Evolutionary conservation across 2,329 filamentous ascomycete genomes (phyloP).

Genomic region (Thielaviopsis musarum): DNA sequence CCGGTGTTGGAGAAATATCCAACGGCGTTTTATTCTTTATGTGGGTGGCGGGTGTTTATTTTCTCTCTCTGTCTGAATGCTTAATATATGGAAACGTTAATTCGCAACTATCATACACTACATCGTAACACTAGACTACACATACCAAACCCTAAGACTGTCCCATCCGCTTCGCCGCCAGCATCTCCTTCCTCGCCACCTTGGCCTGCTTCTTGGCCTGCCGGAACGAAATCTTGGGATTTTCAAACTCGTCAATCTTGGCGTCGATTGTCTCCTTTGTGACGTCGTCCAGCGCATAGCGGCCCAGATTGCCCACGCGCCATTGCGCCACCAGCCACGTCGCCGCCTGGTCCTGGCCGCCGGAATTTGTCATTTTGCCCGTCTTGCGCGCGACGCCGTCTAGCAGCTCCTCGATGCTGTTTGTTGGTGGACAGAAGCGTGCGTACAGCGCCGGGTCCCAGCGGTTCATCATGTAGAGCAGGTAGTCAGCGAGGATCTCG

Average conservation of each 20-base stretch:
- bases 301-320: slow-evolving; percentile 59
- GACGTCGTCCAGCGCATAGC: slow-evolving; percentile 65
- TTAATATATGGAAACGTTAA: too few relatives aligned
- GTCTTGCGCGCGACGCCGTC: slow-evolving; percentile 53
- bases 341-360: slow-evolving; percentile 56
- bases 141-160: background rate
- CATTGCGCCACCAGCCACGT: slow-evolving; percentile 69
- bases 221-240: slow-evolving; percentile 41
- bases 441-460: slow-evolving; percentile 44
- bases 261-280: slow-evolving; percentile 36
- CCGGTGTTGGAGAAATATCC: too few relatives aligned
- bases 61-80: too few relatives aligned
- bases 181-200: slow-evolving; percentile 30
- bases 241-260: slow-evolving; percentile 30
- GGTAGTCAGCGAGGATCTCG: slow-evolving; percentile 71
- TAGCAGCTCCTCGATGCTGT: slow-evolving; percentile 63
- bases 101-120: too few relatives aligned
- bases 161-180: slow-evolving; percentile 10
- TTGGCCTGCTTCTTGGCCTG: slow-evolving; percentile 54
- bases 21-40: too few relatives aligned
- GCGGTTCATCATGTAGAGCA: slow-evolving; percentile 70
- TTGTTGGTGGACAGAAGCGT: slow-evolving; percentile 54
- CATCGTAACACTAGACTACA: background rate
- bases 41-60: too few relatives aligned
- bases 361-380: slow-evolving; percentile 56